Evolutionary conservation across 177 flowering plant genomes (phyloP).

Genomic region (Tripterygium wilfordii): DNA sequence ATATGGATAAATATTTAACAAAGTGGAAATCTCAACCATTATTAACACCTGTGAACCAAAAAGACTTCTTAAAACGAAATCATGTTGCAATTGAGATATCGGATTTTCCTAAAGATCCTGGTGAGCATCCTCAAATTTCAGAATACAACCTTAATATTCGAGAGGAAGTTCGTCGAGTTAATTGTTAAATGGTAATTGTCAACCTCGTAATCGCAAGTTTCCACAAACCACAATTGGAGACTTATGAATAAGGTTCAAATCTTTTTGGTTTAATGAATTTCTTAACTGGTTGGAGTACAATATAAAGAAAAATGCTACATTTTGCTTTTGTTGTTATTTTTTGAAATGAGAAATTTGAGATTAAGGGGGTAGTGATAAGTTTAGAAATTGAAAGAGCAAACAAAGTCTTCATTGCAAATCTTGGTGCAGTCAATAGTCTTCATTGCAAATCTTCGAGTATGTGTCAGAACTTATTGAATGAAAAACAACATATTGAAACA

Average conservation of each 20-base stretch:
- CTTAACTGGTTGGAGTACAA: slow-evolving; percentile 14
- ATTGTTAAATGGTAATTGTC: no score
- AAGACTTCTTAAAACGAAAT: no score
- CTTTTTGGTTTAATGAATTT: slow-evolving; percentile 2
- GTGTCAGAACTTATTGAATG: slow-evolving; percentile 8
- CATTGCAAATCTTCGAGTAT: slow-evolving; percentile 6
- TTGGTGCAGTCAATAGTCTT: slow-evolving; percentile 5
- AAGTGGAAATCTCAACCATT: no score
- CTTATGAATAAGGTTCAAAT: not conserved
- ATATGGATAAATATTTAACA: no score
- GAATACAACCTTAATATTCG: no score
- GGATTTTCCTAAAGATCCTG: no score
- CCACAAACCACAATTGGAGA: not conserved
- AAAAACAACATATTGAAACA: slow-evolving; percentile 3
- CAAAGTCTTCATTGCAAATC: slow-evolving; percentile 4
- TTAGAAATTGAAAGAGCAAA: slow-evolving; percentile 12
- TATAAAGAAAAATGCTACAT: slow-evolving; percentile 6
- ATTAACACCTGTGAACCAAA: no score
- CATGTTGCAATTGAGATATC: no score
- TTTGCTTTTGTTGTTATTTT: slow-evolving; percentile 12
- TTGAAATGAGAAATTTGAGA: not conserved
- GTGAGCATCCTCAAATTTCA: no score
- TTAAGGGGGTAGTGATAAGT: slow-evolving; percentile 9
- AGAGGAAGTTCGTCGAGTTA: no score
- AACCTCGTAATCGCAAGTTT: not conserved